Evolutionary conservation across 345 rosid species (phyloP).

Genomic region (Passiflora organensis): DNA sequence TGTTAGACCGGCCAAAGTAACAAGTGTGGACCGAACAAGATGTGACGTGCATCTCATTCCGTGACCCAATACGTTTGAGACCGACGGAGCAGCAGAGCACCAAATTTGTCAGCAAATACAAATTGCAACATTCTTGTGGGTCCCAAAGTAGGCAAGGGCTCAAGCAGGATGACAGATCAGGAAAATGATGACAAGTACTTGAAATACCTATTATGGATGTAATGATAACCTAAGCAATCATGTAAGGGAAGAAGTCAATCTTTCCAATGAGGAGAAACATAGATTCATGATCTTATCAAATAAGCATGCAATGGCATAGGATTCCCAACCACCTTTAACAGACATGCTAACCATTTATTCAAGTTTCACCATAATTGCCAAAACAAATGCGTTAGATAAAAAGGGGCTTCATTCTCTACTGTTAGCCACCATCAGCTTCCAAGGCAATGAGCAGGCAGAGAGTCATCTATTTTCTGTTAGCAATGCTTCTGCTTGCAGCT

Average conservation of each 20-base stretch:
- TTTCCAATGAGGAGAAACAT: constrained; percentile 35
- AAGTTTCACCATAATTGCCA: constrained; percentile 37
- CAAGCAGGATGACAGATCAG: constrained; percentile 23
- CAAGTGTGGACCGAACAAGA: no score
- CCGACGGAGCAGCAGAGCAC: no score
- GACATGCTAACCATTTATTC: constrained; percentile 27
- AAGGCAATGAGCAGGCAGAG: constrained; percentile 29
- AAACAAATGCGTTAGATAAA: constrained; percentile 14
- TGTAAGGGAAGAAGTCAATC: constrained; percentile 43
- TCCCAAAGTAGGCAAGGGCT: constrained; percentile 19
- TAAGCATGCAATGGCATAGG: constrained; percentile 33
- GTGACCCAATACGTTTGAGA: no score
- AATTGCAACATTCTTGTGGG: constrained; percentile 20
- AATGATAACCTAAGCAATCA: constrained; percentile 39
- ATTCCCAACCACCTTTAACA: constrained; percentile 39
- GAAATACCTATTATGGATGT: constrained; percentile 31
- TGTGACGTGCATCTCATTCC: no score
- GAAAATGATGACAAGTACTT: constrained; percentile 19
- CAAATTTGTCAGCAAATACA: no score
- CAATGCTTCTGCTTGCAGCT: constrained; percentile 31
- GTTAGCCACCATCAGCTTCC: constrained; percentile 4
- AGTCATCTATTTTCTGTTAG: constrained; percentile 28
- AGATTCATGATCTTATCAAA: constrained; percentile 24
- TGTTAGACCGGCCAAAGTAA: no score
- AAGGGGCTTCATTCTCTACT: constrained; percentile 18